Evolutionary conservation across 345 rosid species (phyloP).

Genomic region (Citrus unshiu): DNA sequence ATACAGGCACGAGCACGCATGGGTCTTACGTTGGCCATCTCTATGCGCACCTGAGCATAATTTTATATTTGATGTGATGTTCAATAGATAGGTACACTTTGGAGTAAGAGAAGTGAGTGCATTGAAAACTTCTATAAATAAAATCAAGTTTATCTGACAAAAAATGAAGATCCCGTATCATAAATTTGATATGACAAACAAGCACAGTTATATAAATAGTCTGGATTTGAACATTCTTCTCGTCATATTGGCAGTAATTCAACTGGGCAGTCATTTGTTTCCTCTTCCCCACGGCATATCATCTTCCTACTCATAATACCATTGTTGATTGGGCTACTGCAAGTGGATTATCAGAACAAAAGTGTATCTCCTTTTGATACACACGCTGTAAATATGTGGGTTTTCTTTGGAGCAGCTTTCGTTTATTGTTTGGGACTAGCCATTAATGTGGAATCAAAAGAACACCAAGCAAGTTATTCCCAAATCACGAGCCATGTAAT

Average conservation of each 20-base stretch:
- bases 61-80: too few relatives aligned
- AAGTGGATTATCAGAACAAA: conserved; percentile 11
- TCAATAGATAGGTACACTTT: too few relatives aligned
- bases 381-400: background rate
- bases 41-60: too few relatives aligned
- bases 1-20: too few relatives aligned
- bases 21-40: rapidly evolving
- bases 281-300: background rate
- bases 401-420: background rate
- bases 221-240: background rate
- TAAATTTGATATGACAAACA: too few relatives aligned
- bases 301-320: background rate
- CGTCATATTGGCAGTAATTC: background rate
- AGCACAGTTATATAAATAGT: too few relatives aligned
- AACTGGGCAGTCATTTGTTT: background rate
- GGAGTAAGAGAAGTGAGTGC: too few relatives aligned
- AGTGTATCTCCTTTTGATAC: background rate
- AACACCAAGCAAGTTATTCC: background rate
- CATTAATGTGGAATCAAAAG: background rate
- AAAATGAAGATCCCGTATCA: too few relatives aligned
- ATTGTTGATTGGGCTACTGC: background rate
- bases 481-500: background rate
- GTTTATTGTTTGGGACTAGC: background rate
- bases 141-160: too few relatives aligned
- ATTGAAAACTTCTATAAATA: too few relatives aligned